Base-by-base conservation (phyloP, 2,329 filamentous ascomycete genomes). In the Ceratocystis cubensis region DNA sequence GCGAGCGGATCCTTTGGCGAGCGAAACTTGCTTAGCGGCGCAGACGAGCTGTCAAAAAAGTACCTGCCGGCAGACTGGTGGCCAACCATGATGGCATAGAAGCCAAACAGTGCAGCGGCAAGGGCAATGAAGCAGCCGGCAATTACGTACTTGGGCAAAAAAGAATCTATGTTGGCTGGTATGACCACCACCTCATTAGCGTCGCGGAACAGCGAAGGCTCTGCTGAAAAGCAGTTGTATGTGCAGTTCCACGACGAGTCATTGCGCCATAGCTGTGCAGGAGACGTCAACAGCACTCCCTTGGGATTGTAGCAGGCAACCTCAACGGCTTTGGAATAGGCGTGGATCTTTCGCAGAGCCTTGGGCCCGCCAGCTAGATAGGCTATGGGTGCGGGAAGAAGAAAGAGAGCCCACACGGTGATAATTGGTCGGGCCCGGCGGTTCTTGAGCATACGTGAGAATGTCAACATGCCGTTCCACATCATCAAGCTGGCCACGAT, bases 211-310 rank as follows among this genome's bases (percentile, higher is more conserved):
- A 68, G 28, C 15, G 66, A 68, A 4, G 59, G 33, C 46, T 45
- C 37, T 2, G 66, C 64, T 22, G 44, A 41, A 48, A 68, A 68
- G 64, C 66, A 68, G 28, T 63, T 59, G 59, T 68, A 68, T 2
- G 66, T 68, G 48, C 66, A 68, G 59, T 68, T 68, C 66, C 66
- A 68, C 13, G 57, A 63, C 7, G 66, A 68, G 50, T 68, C 66
- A 50, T 68, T 68, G 30, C 66, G 66, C 66, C 66, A 68, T 17
- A 68, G 66, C 59, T 68, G 66, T 13, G 57, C 57, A 2, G 66
- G 66, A 13, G 66, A 68, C 15, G 61, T 63, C 20, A 68, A 28
- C 15, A 68, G 64, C 13, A 46, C 22, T 17, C 66, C 66, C 45
- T 56, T 30, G 5, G 66, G 37, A 22, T 68, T 59, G 30, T 65